These are phyloP conservation scores for Aspergillus glaucus DNA, from an alignment of 2,329 filamentous ascomycete species.

Conservation along the genomic window DNA sequence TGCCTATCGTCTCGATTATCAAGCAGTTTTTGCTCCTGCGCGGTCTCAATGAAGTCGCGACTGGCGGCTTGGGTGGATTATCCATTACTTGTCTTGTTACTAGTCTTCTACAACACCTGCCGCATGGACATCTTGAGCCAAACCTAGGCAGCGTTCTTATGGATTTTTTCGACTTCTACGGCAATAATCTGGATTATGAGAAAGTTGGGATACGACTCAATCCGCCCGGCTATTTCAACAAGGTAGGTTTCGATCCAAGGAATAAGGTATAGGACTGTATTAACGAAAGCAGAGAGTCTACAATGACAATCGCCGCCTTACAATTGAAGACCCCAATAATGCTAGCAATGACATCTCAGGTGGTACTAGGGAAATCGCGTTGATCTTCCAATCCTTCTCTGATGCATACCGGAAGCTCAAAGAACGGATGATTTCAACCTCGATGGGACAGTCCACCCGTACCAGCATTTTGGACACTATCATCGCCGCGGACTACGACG, in stretches of 20 bases:
- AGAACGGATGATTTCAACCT: slow-evolving; percentile 46
- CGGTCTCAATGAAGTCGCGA: slow-evolving; percentile 83
- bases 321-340: slow-evolving; percentile 89
- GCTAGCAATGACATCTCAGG: slow-evolving; percentile 81
- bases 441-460: slow-evolving; percentile 14
- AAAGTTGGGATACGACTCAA: slow-evolving; percentile 68
- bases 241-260: slow-evolving; percentile 47
- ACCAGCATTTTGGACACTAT: slow-evolving; percentile 64
- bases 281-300: slow-evolving; percentile 24
- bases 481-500: slow-evolving; percentile 70
- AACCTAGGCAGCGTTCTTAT: slow-evolving; percentile 77
- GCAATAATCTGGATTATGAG: slow-evolving; percentile 67
- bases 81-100: slow-evolving; percentile 90
- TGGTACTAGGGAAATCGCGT: slow-evolving; percentile 64
- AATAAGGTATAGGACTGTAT: neutral
- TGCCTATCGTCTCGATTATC: slow-evolving; percentile 74
- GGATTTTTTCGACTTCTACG: slow-evolving; percentile 85
- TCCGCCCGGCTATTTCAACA: slow-evolving; percentile 67
- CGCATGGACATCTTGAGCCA: slow-evolving; percentile 59
- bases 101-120: slow-evolving; percentile 76
- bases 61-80: slow-evolving; percentile 87
- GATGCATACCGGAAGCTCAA: slow-evolving; percentile 55
- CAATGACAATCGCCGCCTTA: slow-evolving; percentile 61
- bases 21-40: slow-evolving; percentile 92
- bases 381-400: slow-evolving; percentile 65